phyloP scores from a whole-genome alignment of 306 rosid species.

The Cicer pinnatifidum region DNA sequence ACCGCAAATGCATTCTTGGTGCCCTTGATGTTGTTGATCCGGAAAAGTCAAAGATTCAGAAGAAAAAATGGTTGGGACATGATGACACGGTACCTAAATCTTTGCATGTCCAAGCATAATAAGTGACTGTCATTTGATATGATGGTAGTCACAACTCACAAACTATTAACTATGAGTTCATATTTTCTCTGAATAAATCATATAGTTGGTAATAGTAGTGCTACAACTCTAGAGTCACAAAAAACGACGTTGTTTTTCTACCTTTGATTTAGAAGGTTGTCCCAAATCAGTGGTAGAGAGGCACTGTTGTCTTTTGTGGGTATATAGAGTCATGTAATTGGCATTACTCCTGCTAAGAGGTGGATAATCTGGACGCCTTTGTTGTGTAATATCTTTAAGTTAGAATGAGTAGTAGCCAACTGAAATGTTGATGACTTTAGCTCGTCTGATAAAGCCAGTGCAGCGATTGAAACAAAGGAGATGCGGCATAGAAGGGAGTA shows the following conservation, averaged over 20 bases:
- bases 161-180: slow-evolving; percentile 24
- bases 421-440: slow-evolving; percentile 36
- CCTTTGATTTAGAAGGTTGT: slow-evolving; percentile 44
- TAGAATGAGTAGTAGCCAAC: slow-evolving; percentile 41
- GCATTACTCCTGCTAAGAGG: slow-evolving; percentile 42
- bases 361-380: slow-evolving; percentile 40
- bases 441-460: slow-evolving; percentile 43
- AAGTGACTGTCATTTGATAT: slow-evolving; percentile 36
- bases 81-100: slow-evolving; percentile 34
- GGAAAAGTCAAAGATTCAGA: slow-evolving; percentile 53
- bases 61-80: slow-evolving; percentile 48
- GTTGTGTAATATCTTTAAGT: slow-evolving; percentile 43
- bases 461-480: slow-evolving; percentile 37
- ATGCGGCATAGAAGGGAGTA: slow-evolving; percentile 39
- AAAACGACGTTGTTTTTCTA: slow-evolving; percentile 47
- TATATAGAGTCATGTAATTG: slow-evolving; percentile 43
- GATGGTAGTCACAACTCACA: slow-evolving; percentile 35
- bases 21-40: slow-evolving; percentile 76
- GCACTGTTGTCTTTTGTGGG: slow-evolving; percentile 45
- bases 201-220: slow-evolving; percentile 37
- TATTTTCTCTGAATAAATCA: slow-evolving; percentile 41
- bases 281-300: slow-evolving; percentile 43
- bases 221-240: slow-evolving; percentile 45
- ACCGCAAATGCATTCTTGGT: slow-evolving; percentile 75
- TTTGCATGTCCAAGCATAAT: slow-evolving; percentile 40